These are phyloP conservation scores for Viridothelium virens DNA, from an alignment of 495 filamentous ascomycete species.

Conservation along the genomic window DNA sequence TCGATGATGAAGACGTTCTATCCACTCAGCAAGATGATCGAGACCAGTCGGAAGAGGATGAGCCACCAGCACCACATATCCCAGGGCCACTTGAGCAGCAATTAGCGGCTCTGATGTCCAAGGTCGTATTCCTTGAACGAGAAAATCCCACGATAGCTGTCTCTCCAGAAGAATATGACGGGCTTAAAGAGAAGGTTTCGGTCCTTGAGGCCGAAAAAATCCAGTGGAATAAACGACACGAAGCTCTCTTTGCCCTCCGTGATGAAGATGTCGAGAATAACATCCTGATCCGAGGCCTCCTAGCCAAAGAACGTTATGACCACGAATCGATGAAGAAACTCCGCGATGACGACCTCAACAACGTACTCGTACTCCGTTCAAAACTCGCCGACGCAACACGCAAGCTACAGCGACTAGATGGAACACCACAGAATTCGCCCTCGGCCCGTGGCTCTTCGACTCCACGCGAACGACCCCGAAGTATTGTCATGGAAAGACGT, in stretches of 20 bases:
- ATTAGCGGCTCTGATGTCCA: constrained; percentile 24
- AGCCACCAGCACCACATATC: not conserved
- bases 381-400: constrained; percentile 30
- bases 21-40: not conserved
- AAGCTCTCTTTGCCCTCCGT: constrained; percentile 32
- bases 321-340: constrained; percentile 30
- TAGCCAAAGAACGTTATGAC: constrained; percentile 30
- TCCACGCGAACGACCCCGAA: constrained; percentile 7
- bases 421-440: not conserved
- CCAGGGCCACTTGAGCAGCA: constrained; percentile 27
- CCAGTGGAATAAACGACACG: constrained; percentile 26
- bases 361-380: constrained; percentile 26
- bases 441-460: not conserved
- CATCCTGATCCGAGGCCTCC: constrained; percentile 30
- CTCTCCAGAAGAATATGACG: constrained; percentile 27
- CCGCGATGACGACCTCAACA: constrained; percentile 31
- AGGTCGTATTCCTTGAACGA: constrained; percentile 26
- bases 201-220: constrained; percentile 25
- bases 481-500: constrained; percentile 23
- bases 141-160: constrained; percentile 27
- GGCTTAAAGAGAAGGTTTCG: constrained; percentile 19
- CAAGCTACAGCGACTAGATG: constrained; percentile 21
- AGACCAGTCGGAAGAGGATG: not conserved
- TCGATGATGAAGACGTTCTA: constrained; percentile 10
- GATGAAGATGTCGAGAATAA: constrained; percentile 34